Evolutionary conservation across 352 stramenopile genomes (phyloP).

Genomic region (Pythium folliculosum): DNA sequence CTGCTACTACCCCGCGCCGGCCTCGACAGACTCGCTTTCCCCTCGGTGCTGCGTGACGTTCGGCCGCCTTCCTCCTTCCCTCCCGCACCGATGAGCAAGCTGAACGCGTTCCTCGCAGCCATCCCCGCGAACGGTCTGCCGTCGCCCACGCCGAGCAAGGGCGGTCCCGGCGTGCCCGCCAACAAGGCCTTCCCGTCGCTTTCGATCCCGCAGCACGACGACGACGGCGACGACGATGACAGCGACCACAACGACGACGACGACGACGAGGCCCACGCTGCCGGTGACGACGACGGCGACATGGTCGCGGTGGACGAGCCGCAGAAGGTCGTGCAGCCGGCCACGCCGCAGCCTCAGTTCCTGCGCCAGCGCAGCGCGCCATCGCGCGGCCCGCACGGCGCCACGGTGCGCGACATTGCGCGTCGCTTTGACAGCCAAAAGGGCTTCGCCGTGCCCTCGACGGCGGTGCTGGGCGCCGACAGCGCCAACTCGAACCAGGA

Average conservation of each 20-base stretch:
- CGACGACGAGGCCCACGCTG: background rate
- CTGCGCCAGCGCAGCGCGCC: constrained; percentile 26
- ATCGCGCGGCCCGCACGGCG: constrained; percentile 1
- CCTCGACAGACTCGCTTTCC: constrained; percentile 15
- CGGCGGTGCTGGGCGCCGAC: background rate
- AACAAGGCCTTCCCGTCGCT: constrained; percentile 29
- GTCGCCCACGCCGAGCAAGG: constrained; percentile 29
- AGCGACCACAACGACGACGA: background rate
- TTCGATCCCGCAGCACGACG: constrained; percentile 17
- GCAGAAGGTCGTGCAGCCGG: constrained; percentile 27
- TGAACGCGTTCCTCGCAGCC: constrained; percentile 76
- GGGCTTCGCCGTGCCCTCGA: constrained; percentile 1
- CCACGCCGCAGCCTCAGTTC: constrained; percentile 52
- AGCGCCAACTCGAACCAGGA: constrained; percentile 37
- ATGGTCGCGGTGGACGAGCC: constrained; percentile 9
- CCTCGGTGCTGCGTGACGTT: background rate
- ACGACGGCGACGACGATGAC: background rate
- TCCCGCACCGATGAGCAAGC: constrained; percentile 39
- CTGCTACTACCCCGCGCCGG: background rate
- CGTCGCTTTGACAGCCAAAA: constrained; percentile 25
- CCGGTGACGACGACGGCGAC: constrained; percentile 2
- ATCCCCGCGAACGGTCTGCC: constrained; percentile 61
- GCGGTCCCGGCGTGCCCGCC: background rate
- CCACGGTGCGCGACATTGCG: constrained; percentile 24
- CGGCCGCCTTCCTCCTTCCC: background rate